A percentile compares a stretch with the other conserved stretches of the same genome.
Conservation (phyloP, 768 basidiomycete species). For the Leucosporidium yakuticum region DNA sequence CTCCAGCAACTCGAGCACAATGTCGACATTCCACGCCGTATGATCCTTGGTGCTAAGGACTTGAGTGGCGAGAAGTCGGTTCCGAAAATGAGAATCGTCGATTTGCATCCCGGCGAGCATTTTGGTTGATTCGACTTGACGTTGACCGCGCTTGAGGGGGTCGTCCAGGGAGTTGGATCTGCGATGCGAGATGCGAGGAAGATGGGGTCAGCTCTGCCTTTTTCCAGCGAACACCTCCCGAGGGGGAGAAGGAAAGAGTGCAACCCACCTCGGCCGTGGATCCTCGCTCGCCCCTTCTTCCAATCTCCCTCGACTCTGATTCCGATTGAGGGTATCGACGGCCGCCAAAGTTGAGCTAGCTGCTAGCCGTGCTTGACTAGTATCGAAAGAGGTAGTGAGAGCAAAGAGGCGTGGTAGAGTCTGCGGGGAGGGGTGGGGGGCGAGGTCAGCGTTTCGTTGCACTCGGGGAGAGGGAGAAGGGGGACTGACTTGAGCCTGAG, state of each 20-base stretch:
- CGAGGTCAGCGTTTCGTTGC: not conserved
- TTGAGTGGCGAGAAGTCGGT: slow-evolving; percentile 76
- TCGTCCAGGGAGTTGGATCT: slow-evolving; percentile 59
- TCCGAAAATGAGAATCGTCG: slow-evolving; percentile 88
- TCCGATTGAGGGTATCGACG: slow-evolving; percentile 91
- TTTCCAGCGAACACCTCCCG: no score
- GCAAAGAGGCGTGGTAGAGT: slow-evolving; percentile 77
- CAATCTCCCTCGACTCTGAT: slow-evolving; percentile 40
- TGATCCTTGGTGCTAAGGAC: slow-evolving; percentile 70
- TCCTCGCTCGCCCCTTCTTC: slow-evolving; percentile 42
- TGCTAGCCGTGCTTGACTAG: slow-evolving; percentile 69
- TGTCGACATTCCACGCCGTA: slow-evolving; percentile 86
- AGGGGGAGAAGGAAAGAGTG: no score
- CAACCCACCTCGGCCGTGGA: not conserved
- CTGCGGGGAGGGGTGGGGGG: slow-evolving; percentile 44
- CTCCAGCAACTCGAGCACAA: slow-evolving; percentile 78
- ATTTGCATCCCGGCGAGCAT: slow-evolving; percentile 86
- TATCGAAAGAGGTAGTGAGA: slow-evolving; percentile 68
- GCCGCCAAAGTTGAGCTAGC: slow-evolving; percentile 78
- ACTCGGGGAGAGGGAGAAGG: not conserved
- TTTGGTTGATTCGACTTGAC: slow-evolving; percentile 83
- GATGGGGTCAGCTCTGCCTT: no score
- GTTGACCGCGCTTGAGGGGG: slow-evolving; percentile 66
- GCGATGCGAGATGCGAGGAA: not conserved
- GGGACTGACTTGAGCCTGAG: slow-evolving; percentile 75